Base-by-base conservation (phyloP, 768 basidiomycete genomes). In the Termitomyces titanicus region DNA sequence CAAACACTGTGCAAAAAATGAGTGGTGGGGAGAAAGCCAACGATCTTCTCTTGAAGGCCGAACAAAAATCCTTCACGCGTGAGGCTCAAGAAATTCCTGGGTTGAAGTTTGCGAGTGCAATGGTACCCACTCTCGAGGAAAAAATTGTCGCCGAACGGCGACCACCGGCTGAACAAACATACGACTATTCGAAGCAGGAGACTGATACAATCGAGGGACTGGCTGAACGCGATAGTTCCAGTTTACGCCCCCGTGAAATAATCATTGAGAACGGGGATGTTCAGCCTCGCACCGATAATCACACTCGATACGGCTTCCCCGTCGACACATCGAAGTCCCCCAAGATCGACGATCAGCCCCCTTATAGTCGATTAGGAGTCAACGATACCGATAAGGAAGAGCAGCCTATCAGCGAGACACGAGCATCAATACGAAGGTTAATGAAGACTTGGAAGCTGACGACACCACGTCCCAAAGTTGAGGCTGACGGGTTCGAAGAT, bases 401-500 rank as follows among this genome's bases (percentile, higher is more conserved):
- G 58, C 72, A 74, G 56, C 71, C 70, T 47, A 77, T 81, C 1
- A 72, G 78, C 0, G 68, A 69, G 9, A 81, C 80, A 40, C 79
- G 81, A 27, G 68, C 79, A n/a, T 72, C 72, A 0, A 64, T 84
- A 34, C 73, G 82, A 53, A 85, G 81, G 62, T 81, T 85, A 59
- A 67, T 82, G 17, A 68, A 80, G 55, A 69, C 75, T 9, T 89
- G 85, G 84, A 79, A 79, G 34, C 70, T 90, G 53, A 84, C 84
- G 1, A 84, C 81, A 0, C 76, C 80, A 2, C 80, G 82, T n/a
- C 93, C 93, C 5, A 72, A 77, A 33, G 80, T 96, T 38, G 85
- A 89, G 59, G 81, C 88, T 1, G 71, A 89, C 55, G 84, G 81
- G 31, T 94, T 99, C 59, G 87, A 89, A 55, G 96, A 99, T 68